Evolutionary conservation across 805 yeast species (phyloP).

Genomic region (Geotrichum ghanense): DNA sequence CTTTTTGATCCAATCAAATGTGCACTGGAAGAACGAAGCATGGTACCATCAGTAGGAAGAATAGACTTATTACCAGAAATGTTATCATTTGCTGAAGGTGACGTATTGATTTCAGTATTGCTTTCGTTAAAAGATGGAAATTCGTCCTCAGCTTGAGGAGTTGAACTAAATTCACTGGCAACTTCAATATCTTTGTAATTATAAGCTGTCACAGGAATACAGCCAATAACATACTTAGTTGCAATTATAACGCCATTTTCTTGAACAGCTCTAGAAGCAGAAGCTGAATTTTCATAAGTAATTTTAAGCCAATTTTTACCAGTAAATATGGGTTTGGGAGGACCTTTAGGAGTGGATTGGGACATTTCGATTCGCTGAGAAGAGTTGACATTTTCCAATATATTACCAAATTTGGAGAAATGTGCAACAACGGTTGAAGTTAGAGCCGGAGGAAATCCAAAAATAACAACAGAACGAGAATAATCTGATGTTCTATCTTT

Average conservation of each 20-base stretch:
- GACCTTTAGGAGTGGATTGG: constrained; percentile 10
- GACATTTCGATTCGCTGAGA: constrained; percentile 20
- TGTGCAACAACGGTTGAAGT: constrained; percentile 57
- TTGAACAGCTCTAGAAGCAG: constrained; percentile 74
- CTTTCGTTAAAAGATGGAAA: constrained; percentile 3
- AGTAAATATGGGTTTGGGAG: constrained; percentile 40
- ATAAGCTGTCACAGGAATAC: constrained; percentile 56
- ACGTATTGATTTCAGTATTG: constrained; percentile 5
- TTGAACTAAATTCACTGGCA: constrained; percentile 7
- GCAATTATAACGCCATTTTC: constrained; percentile 70
- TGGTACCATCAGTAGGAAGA: constrained; percentile 3
- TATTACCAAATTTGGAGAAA: constrained; percentile 68
- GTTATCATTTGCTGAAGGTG: constrained; percentile 9
- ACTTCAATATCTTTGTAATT: constrained; percentile 13
- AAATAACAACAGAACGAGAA: constrained; percentile 54
- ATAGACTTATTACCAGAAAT: constrained; percentile 2
- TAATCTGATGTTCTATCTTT: constrained; percentile 30
- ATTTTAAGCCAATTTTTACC: constrained; percentile 89
- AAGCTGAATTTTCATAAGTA: constrained; percentile 62
- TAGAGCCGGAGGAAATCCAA: constrained; percentile 77
- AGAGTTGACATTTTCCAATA: constrained; percentile 61
- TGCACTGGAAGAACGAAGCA: constrained; percentile 12
- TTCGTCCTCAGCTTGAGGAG: constrained; percentile 3
- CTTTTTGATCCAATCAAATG: constrained; percentile 7
- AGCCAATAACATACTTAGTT: constrained; percentile 47